Evolutionary conservation across 176 grass and related monocot genomes (phyloP).

Genomic region (Poa annua): DNA sequence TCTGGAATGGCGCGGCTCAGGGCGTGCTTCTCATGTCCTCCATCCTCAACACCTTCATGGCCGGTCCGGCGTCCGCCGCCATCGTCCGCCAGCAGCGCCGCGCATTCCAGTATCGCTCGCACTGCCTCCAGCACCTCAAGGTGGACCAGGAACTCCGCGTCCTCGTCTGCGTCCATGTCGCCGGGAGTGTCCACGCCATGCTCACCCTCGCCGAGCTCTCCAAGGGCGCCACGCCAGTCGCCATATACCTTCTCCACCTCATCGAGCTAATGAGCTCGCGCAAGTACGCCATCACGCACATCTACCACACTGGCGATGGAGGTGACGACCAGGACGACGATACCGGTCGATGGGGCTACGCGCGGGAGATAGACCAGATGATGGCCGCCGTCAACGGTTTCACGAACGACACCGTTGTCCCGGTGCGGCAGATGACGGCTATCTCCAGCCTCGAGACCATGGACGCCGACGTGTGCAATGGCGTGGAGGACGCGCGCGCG

Average conservation of each 20-base stretch:
- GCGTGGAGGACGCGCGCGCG: slow-evolving; percentile 59
- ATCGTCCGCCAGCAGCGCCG: slow-evolving; percentile 60
- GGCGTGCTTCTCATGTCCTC: slow-evolving; percentile 49
- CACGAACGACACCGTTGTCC: slow-evolving; percentile 33
- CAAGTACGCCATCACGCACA: slow-evolving; percentile 61
- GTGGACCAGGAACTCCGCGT: slow-evolving; percentile 56
- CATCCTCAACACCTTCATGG: slow-evolving; percentile 65
- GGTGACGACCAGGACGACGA: background rate
- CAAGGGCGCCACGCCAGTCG: slow-evolving; percentile 35
- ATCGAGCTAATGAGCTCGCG: slow-evolving; percentile 56
- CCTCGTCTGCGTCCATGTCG: slow-evolving; percentile 62
- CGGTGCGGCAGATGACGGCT: slow-evolving; percentile 52
- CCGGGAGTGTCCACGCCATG: slow-evolving; percentile 42
- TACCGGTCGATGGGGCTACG: slow-evolving; percentile 47
- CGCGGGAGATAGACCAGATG: slow-evolving; percentile 52
- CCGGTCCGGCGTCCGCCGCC: slow-evolving; percentile 56
- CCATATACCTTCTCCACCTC: slow-evolving; percentile 62
- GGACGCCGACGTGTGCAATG: slow-evolving; percentile 67
- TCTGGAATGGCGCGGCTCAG: slow-evolving; percentile 47
- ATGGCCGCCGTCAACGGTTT: slow-evolving; percentile 42
- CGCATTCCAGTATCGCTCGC: slow-evolving; percentile 43
- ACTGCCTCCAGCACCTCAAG: slow-evolving; percentile 57
- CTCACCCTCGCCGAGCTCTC: slow-evolving; percentile 53
- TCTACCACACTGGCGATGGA: slow-evolving; percentile 40
- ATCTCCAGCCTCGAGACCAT: slow-evolving; percentile 56